phyloP scores from a whole-genome alignment of 805 yeast genomes.

The Lipomyces yamadae region DNA sequence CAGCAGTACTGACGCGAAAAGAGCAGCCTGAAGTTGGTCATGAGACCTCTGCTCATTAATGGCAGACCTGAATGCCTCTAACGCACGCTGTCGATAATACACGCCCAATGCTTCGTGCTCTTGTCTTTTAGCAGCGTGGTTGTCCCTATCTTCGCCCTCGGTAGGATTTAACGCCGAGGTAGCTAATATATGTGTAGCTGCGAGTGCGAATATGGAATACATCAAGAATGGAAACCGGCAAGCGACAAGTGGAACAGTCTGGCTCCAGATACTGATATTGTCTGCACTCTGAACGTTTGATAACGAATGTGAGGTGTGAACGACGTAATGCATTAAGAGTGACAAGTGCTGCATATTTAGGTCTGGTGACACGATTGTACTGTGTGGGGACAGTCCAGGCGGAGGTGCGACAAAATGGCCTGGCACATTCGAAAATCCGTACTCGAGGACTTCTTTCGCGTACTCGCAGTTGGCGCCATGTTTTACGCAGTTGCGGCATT shows the following conservation, averaged over 20 bases:
- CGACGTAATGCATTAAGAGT: slow-evolving; percentile 17
- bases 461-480: slow-evolving; percentile 25
- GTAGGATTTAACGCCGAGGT: slow-evolving; percentile 7
- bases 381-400: not conserved
- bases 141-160: not conserved
- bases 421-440: not conserved
- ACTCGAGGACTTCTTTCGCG: slow-evolving; percentile 12
- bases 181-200: slow-evolving; percentile 18
- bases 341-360: slow-evolving; percentile 26
- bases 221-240: slow-evolving; percentile 24
- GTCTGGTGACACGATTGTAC: slow-evolving; percentile 10
- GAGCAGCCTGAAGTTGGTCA: slow-evolving; percentile 22
- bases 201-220: slow-evolving; percentile 23
- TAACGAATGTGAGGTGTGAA: slow-evolving; percentile 14
- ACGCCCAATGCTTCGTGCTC: slow-evolving; percentile 17
- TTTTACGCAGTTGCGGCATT: slow-evolving; percentile 23
- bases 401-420: not conserved
- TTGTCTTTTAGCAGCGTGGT: not conserved
- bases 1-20: slow-evolving; percentile 22
- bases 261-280: slow-evolving; percentile 18
- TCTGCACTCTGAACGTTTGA: slow-evolving; percentile 8
- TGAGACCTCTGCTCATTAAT: slow-evolving; percentile 7
- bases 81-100: slow-evolving; percentile 21
- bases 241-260: slow-evolving; percentile 16
- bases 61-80: slow-evolving; percentile 18